Base-by-base conservation (phyloP, 1,284 basidiomycete genomes). In the Dichomitus squalens region DNA sequence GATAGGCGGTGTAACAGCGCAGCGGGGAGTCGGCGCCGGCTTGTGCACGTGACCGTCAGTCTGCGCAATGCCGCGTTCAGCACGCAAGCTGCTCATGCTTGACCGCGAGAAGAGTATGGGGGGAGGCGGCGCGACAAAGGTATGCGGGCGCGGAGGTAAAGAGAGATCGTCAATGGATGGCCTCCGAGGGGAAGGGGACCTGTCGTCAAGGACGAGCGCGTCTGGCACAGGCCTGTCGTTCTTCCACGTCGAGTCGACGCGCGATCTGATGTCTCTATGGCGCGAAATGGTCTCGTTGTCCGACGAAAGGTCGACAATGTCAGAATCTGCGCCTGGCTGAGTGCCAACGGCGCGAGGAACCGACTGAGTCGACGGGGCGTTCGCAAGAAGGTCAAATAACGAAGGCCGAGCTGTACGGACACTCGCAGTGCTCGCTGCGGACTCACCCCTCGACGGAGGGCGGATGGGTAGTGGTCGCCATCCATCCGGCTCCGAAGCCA, bases 371-470 rank as follows among this genome's bases (percentile, higher is more conserved):
- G 61, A 43, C 4, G 53, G 23, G 5, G 55, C 33, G 8, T 54
- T 56, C 14, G 57, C 49, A 12, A 67, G 43, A 9, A 67, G 38
- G n/a, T 67, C 66, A 21, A 66, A 66, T 39, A 63, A 39, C 12
- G 61, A 63, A 3, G 61, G 61, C 25, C 61, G 57, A 20, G 46
- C 49, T 4, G 61, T 63, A n/a, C 56, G 55, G 18, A 51, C 38
- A 39, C 58, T 63, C 3, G 55, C n/a, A 2, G 47, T 49, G 44
- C 61, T 63, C 14, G 52, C 21, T 3, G 44, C 40, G 2, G 61
- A 63, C 4, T 47, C 27, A n/a, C 23, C 56, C 16, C 52, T 40
- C 1, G 58, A 58, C 4, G 53, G 23, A 18, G 61, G 61, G 14
- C 61, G 52, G 3, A 48, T 39, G 33, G 61, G 61, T 8, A 59